These are phyloP conservation scores for Hygrocybe punicea DNA, from an alignment of 768 basidiomycete species.

Conservation along the genomic window DNA sequence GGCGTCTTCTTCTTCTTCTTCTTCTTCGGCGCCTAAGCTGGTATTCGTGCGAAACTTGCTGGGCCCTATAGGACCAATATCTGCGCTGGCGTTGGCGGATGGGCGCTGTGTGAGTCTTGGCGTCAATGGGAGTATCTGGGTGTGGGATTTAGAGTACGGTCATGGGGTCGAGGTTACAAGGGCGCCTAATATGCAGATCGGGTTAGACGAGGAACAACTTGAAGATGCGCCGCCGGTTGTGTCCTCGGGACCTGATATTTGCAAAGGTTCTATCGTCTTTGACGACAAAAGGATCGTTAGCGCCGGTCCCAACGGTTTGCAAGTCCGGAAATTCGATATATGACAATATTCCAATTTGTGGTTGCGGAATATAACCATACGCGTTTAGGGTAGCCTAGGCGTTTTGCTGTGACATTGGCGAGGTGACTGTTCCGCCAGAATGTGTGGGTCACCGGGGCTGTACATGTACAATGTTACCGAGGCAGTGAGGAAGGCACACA, in stretches of 20 bases:
- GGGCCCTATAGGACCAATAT: constrained; percentile 65
- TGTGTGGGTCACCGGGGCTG: too few relatives aligned
- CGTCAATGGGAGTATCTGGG: constrained; percentile 71
- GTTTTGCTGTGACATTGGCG: too few relatives aligned
- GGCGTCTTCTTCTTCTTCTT: constrained; percentile 14
- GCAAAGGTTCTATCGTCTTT: constrained; percentile 55
- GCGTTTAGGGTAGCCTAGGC: not conserved
- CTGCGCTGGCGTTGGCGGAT: constrained; percentile 69
- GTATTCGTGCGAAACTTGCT: constrained; percentile 68
- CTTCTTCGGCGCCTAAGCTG: constrained; percentile 57
- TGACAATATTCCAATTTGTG: constrained; percentile 24
- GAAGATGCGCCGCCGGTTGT: too few relatives aligned
- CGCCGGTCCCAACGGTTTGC: constrained; percentile 41
- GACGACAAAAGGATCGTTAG: constrained; percentile 74
- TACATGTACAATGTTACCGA: too few relatives aligned
- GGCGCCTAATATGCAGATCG: constrained; percentile 10
- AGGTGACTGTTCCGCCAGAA: too few relatives aligned
- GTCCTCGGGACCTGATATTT: too few relatives aligned
- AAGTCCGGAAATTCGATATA: constrained; percentile 58
- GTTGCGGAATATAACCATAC: not conserved
- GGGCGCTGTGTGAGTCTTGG: constrained; percentile 79
- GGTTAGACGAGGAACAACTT: too few relatives aligned
- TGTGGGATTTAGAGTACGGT: constrained; percentile 77
- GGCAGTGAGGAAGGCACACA: too few relatives aligned
- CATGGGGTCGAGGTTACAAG: constrained; percentile 44